These are phyloP conservation scores for Alternaria novae-zelandiae DNA, from an alignment of 2,329 filamentous ascomycete species.

Conservation along the genomic window DNA sequence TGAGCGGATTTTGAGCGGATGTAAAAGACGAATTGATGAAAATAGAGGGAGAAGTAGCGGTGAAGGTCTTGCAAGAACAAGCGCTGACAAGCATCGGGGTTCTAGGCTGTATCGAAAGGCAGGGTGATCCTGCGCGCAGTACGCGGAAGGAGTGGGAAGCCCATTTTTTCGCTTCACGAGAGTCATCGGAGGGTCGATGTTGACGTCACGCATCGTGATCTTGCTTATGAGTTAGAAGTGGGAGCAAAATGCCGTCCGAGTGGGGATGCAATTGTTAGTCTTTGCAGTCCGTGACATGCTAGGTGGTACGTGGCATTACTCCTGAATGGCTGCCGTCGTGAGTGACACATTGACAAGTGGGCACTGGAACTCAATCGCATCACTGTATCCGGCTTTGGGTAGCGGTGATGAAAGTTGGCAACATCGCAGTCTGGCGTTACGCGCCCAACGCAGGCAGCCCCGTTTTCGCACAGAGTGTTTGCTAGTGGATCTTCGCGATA, in stretches of 20 bases:
- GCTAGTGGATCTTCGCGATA: neutral
- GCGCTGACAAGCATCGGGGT: neutral
- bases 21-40: neutral
- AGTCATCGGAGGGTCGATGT: constrained; percentile 1
- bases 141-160: constrained; percentile 2
- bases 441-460: neutral
- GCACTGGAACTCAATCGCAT: neutral
- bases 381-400: neutral
- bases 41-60: constrained; percentile 11
- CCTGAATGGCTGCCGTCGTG: constrained; percentile 1
- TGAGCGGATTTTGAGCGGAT: neutral
- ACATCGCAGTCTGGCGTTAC: neutral
- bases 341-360: constrained; percentile 1
- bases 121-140: neutral
- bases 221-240: constrained; percentile 5
- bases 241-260: constrained; percentile 21
- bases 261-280: constrained; percentile 24
- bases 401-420: neutral
- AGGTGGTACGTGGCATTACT: constrained; percentile 13
- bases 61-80: constrained; percentile 7
- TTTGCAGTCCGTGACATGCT: constrained; percentile 8
- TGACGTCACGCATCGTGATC: constrained; percentile 37
- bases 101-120: neutral
- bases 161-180: constrained; percentile 1
- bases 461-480: neutral